Percentiles rank a stretch among this genome's conserved stretches.
phyloP scores from a whole-genome alignment of 768 basidiomycete species.

The Pholiota molesta region DNA sequence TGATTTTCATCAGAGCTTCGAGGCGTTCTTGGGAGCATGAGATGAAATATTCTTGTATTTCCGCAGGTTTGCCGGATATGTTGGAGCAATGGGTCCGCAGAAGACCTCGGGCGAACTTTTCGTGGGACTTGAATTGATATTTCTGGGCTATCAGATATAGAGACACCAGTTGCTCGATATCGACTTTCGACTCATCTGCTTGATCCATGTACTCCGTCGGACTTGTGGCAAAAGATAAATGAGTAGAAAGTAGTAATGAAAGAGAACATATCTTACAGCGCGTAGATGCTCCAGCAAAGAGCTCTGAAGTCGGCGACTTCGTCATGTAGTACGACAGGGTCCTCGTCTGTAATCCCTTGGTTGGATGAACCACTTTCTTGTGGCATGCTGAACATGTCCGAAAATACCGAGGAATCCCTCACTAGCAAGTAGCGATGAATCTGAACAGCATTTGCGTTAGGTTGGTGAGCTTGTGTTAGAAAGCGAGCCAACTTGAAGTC shows the following conservation, averaged over 20 bases:
- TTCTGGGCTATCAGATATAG: neutral
- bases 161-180: neutral
- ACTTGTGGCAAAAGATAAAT: neutral
- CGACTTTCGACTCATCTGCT: neutral
- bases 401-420: constrained; percentile 16
- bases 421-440: constrained; percentile 17
- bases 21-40: neutral
- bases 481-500: neutral
- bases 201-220: neutral
- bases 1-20: neutral
- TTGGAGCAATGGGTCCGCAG: neutral
- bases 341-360: constrained; percentile 10
- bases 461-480: neutral
- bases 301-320: constrained; percentile 19
- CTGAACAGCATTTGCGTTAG: neutral
- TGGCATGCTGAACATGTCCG: constrained; percentile 17
- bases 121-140: constrained; percentile 1
- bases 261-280: constrained; percentile 13
- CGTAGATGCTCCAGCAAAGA: constrained; percentile 23
- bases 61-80: neutral
- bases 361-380: neutral
- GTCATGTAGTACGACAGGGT: constrained; percentile 19
- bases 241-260: neutral
- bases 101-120: neutral
- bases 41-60: neutral